Base-by-base conservation (phyloP, 768 basidiomycete species). In the Suillus subalutaceus region DNA sequence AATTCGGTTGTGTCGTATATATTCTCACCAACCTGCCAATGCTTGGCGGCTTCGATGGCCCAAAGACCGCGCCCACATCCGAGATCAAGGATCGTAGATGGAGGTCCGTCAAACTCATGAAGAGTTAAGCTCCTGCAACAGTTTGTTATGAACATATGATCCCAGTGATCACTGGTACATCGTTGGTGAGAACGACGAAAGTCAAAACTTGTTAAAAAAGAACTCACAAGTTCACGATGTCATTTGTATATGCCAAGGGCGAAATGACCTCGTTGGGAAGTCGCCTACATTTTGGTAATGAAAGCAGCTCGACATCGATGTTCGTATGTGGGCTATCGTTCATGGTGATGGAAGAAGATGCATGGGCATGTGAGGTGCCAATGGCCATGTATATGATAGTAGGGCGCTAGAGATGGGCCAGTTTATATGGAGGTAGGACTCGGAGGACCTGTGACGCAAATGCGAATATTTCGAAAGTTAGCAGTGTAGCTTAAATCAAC, bases 41-140 rank as follows among this genome's bases (percentile, higher is more conserved):
- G 77, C 69, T 82, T 86, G 3, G 88, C 90, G 6, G 90, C 90
- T 66, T 90, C 86, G 37, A 93, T 80, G 4, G 83, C 84, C 91
- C 92, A 93, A 61, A 83, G 82, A 1, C 91, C 91, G 55, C 80
- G 83, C 6, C 91, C 90, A 71, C 90, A 91, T 0, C 90, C 92
- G 10, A 93, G 76, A 71, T 92, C 90, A 13, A 93, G 84, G 0
- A 91, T 79, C 4, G 78, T 74, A 1, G 72, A 30, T 0, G 90
- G 92, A 3, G 86, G 83, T 0, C 70, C 72, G 9, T 81, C 77
- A 61, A 89, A 88, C 53, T 81, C 77, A 70, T 87, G 83, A 66
- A 87, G 80, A 0, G 90, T 87, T 40, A 89, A 71, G 23, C 82
- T 78, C 59, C 79, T 72, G 62, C 74, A 85, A 68, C 80, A 87